Evolutionary conservation across 208 protist genomes (phyloP), one percentile per base, ranked within the genome.

Genomic region (Acanthamoeba castellanii): DNA sequence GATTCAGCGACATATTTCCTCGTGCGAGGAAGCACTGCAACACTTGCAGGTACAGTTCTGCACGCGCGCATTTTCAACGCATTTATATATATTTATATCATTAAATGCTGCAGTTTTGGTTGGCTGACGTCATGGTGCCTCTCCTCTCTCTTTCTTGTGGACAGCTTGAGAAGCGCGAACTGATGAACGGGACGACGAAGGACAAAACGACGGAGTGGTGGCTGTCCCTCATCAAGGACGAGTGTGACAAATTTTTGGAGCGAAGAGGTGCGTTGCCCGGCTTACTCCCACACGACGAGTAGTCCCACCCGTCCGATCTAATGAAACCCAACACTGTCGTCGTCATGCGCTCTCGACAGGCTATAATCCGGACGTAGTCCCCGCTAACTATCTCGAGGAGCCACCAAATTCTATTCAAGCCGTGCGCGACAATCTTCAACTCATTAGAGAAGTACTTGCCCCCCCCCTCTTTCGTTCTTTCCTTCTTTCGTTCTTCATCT

Each of bases 181-280:
- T 89, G 82, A 89, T 89, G 82, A 89, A 89, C 34, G 82, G 82
- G 18, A 89, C 82, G 47, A 89, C 82, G 7, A 89, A 89, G 82
- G 82, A 89, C 82, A 57, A 68, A 30, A 89, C 82, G 18, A 89
- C 82, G 13, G 82, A 89, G 52, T 89, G 82, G 82, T 89, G 82
- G 82, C 82, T 89, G 7, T 68, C 82, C 0, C 82, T 89, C 82
- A 89, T 89, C 82, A 89, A 89, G 82, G 82, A 89, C 50, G 82
- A 89, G 20, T 89, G 82, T 20, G 82, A 89, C 82, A 89, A 89
- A 66, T 89, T 89, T 42, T 42, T 89, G 47, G 82, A 68, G 22
- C 42, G 82, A 34, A 47, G 82, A 47, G 82, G 72, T 81, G 27
- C 32, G 66, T 37, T n/a, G 30, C 16, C 25, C 8, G 30, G n/a